Evolutionary conservation across 352 stramenopile genomes (phyloP).

Genomic region (Pythium aquatile): DNA sequence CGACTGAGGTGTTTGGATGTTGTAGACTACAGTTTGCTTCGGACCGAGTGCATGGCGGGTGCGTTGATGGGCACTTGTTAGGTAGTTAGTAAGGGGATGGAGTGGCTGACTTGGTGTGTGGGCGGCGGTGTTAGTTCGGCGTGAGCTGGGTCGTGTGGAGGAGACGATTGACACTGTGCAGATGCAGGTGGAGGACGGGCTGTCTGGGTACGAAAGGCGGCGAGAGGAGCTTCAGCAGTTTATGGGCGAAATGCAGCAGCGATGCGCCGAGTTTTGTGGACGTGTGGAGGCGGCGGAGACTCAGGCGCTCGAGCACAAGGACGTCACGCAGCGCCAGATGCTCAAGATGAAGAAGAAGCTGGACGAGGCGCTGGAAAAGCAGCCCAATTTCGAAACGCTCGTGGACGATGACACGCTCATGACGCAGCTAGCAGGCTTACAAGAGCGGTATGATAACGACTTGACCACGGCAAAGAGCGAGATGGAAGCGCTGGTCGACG

Average conservation of each 20-base stretch:
- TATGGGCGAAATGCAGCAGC: slow-evolving; percentile 10
- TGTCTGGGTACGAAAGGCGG: slow-evolving; percentile 16
- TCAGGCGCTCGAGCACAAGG: slow-evolving; percentile 15
- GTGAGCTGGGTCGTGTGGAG: slow-evolving; percentile 44
- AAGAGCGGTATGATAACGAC: slow-evolving; percentile 54
- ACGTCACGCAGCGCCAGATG: slow-evolving; percentile 13
- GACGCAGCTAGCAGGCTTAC: slow-evolving; percentile 43
- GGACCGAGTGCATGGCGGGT: slow-evolving; percentile 36
- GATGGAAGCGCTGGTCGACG: slow-evolving; percentile 14
- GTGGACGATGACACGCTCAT: slow-evolving; percentile 60
- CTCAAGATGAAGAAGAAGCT: slow-evolving; percentile 31
- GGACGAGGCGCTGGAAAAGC: slow-evolving; percentile 26
- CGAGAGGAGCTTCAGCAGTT: slow-evolving; percentile 15
- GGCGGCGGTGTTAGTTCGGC: slow-evolving; percentile 29
- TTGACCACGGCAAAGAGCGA: slow-evolving; percentile 33
- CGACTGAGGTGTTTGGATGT: background rate
- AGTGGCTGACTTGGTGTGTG: background rate
- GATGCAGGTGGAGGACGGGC: slow-evolving; percentile 31
- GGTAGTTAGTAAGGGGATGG: background rate
- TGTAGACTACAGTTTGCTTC: slow-evolving; percentile 32
- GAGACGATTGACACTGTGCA: slow-evolving; percentile 35
- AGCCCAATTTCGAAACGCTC: slow-evolving; percentile 14
- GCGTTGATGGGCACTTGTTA: background rate
- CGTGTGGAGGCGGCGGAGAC: slow-evolving; percentile 17
- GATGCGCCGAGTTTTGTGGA: slow-evolving; percentile 2